phyloP scores from a whole-genome alignment of 2,329 filamentous ascomycete genomes.

The Parastagonospora avenae region DNA sequence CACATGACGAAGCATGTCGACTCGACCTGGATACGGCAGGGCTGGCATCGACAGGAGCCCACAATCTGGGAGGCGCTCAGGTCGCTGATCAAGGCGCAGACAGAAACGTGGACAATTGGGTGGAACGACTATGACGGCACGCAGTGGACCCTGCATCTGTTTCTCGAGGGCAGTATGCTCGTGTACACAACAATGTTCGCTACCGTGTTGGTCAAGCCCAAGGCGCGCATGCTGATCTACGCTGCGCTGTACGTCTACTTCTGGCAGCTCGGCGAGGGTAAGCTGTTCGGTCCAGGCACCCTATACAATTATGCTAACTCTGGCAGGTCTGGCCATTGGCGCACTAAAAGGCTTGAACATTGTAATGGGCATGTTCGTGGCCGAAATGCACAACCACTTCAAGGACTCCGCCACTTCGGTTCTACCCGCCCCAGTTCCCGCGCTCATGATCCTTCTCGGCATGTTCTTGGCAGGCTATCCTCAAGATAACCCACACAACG shows the following conservation, averaged over 20 bases:
- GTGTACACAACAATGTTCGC: slow-evolving; percentile 51
- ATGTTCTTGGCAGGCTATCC: slow-evolving; percentile 66
- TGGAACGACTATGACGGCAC: slow-evolving; percentile 50
- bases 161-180: slow-evolving; percentile 49
- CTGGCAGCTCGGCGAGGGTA: slow-evolving; percentile 46
- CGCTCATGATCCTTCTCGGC: slow-evolving; percentile 57
- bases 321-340: slow-evolving; percentile 36
- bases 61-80: slow-evolving; percentile 38
- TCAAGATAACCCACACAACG: slow-evolving; percentile 59
- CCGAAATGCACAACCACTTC: slow-evolving; percentile 62
- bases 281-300: slow-evolving; percentile 1
- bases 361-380: slow-evolving; percentile 66
- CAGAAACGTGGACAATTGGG: slow-evolving; percentile 47
- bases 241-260: slow-evolving; percentile 47
- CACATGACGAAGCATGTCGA: slow-evolving; percentile 61
- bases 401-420: slow-evolving; percentile 56
- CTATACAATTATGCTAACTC: slow-evolving; percentile 20
- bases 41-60: slow-evolving; percentile 44
- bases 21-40: slow-evolving; percentile 62
- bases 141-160: slow-evolving; percentile 52
- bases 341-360: slow-evolving; percentile 59
- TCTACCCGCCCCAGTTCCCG: slow-evolving; percentile 56
- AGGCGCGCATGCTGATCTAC: slow-evolving; percentile 43
- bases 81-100: slow-evolving; percentile 38
- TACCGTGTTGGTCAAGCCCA: slow-evolving; percentile 46